Evolutionary conservation across 108 stramenopile genomes (phyloP).

Genomic region (Mayamaea pseudoterrestris): DNA sequence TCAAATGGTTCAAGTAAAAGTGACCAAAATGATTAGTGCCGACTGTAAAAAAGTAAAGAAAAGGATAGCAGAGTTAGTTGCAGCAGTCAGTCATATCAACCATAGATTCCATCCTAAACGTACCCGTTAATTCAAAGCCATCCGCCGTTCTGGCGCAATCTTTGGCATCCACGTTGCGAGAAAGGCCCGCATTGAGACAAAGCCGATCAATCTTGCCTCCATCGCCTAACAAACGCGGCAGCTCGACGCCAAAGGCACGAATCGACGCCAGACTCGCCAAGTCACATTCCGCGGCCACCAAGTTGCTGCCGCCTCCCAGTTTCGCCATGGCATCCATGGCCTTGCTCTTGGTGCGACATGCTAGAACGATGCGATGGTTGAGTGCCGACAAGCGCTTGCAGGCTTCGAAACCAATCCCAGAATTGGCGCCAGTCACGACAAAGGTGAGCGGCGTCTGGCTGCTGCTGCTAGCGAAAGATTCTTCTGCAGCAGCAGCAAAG

Average conservation of each 20-base stretch:
- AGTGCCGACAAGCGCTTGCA: slow-evolving; percentile 33
- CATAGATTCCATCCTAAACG: background rate
- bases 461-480: background rate
- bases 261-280: slow-evolving; percentile 54
- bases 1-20: slow-evolving; percentile 79
- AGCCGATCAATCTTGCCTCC: slow-evolving; percentile 38
- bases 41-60: slow-evolving; percentile 26
- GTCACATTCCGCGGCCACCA: slow-evolving; percentile 71
- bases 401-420: slow-evolving; percentile 78
- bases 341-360: slow-evolving; percentile 60
- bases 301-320: slow-evolving; percentile 12
- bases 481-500: background rate
- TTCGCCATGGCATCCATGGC: slow-evolving; percentile 40
- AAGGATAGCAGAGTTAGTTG: background rate
- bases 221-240: slow-evolving; percentile 12
- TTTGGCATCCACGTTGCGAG: slow-evolving; percentile 48
- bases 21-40: slow-evolving; percentile 97
- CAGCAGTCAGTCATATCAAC: background rate
- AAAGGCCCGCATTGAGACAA: slow-evolving; percentile 79
- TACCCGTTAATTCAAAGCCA: slow-evolving; percentile 62
- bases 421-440: slow-evolving; percentile 42
- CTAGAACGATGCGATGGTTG: slow-evolving; percentile 51
- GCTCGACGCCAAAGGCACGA: slow-evolving; percentile 27
- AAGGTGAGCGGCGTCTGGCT: slow-evolving; percentile 19
- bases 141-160: slow-evolving; percentile 56